Evolutionary conservation across 768 basidiomycete species (phyloP).

Genomic region (Glaciozyma antarctica): DNA sequence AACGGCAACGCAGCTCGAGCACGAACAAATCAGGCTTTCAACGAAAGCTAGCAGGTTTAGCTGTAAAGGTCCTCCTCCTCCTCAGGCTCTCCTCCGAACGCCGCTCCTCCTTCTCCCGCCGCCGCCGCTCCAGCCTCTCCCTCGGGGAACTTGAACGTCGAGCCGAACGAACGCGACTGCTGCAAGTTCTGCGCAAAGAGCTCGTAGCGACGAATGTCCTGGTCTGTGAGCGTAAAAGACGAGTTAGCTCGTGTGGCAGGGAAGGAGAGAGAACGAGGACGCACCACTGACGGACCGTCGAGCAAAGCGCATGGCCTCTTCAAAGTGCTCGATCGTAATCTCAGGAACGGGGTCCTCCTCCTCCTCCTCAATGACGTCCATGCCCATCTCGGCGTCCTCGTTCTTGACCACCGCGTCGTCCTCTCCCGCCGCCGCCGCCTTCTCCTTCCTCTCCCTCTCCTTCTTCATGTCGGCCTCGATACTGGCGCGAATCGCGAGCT

Average conservation of each 20-base stretch:
- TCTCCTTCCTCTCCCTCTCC: conserved; percentile 67
- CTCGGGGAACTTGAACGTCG: conserved; percentile 98
- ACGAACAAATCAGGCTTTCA: too few species aligned
- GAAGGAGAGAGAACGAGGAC: background rate
- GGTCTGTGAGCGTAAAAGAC: background rate
- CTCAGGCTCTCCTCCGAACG: conserved; percentile 33
- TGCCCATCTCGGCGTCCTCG: conserved; percentile 47
- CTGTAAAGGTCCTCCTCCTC: conserved; percentile 29
- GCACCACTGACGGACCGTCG: conserved; percentile 93
- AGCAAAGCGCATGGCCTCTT: conserved; percentile 97
- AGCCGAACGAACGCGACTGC: conserved; percentile 72
- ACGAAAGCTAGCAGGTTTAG: background rate
- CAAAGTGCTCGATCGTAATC: conserved; percentile 73
- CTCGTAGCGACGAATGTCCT: conserved; percentile 92
- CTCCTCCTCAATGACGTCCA: conserved; percentile 62
- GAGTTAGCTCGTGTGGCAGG: background rate
- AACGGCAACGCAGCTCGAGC: too few species aligned
- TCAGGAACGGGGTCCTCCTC: conserved; percentile 79
- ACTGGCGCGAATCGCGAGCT: conserved; percentile 87
- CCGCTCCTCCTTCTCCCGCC: conserved; percentile 39
- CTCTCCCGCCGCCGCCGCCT: conserved; percentile 62
- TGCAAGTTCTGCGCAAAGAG: conserved; percentile 71
- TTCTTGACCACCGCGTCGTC: conserved; percentile 62
- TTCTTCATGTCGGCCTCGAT: conserved; percentile 83
- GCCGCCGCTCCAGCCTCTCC: conserved; percentile 40